Evolutionary conservation across 495 filamentous ascomycete species (phyloP).

Genomic region (Neurospora sp.): DNA sequence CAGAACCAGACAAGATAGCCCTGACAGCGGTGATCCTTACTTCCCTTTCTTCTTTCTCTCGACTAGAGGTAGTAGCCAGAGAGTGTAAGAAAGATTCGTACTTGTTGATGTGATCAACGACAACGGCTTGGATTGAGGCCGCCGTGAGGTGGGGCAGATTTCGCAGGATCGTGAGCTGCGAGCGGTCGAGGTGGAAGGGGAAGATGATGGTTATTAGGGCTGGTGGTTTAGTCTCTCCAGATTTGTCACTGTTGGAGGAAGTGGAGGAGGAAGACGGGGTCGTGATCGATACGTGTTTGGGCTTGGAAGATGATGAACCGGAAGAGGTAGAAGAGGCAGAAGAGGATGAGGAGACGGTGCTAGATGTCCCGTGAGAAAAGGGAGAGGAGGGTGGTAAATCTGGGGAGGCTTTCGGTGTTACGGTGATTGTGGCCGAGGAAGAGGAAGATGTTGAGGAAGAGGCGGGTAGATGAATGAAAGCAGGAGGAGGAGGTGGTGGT

Average conservation of each 20-base stretch:
- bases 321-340: not conserved
- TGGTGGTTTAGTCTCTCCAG: not conserved
- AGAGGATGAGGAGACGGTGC: not conserved
- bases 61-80: too few species aligned
- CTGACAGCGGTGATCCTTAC: not conserved
- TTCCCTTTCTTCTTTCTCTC: not conserved
- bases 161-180: not conserved
- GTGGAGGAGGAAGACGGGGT: not conserved
- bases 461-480: slow-evolving; percentile 10
- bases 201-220: not conserved
- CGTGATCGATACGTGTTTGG: not conserved
- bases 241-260: not conserved
- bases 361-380: not conserved
- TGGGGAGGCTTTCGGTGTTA: slow-evolving; percentile 16
- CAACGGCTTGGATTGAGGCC: not conserved
- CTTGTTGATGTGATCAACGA: not conserved
- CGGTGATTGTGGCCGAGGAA: slow-evolving; percentile 16
- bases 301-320: not conserved
- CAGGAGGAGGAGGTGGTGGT: slow-evolving; percentile 21
- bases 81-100: not conserved
- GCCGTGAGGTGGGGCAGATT: not conserved
- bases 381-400: not conserved
- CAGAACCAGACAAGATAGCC: not conserved
- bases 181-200: not conserved
- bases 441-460: slow-evolving; percentile 2